Evolutionary conservation across 2,329 filamentous ascomycete genomes (phyloP).

Genomic region (Elsinoe perseae): DNA sequence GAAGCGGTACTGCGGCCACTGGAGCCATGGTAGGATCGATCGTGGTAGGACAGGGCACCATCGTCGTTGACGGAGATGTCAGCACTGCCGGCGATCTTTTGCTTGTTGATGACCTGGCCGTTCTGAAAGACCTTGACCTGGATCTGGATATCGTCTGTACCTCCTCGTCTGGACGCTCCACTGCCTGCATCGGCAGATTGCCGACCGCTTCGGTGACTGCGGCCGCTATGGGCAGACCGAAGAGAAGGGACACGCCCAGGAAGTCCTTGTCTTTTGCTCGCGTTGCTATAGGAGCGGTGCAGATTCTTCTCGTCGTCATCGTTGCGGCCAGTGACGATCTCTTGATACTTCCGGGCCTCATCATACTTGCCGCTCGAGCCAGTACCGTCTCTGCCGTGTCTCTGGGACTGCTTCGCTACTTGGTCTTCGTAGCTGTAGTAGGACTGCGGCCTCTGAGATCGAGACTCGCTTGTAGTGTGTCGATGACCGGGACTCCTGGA

Average conservation of each 20-base stretch:
- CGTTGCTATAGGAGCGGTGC: conserved; percentile 3
- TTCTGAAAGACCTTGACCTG: conserved; percentile 3
- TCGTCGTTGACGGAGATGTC: conserved; percentile 7
- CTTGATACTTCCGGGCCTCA: conserved; percentile 5
- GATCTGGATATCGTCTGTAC: conserved; percentile 1
- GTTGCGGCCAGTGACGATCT: background rate
- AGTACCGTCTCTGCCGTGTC: background rate
- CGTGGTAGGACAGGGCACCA: background rate
- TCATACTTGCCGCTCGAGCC: background rate
- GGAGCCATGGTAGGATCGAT: background rate
- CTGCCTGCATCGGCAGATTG: background rate
- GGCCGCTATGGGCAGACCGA: conserved; percentile 1
- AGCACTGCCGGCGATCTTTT: background rate
- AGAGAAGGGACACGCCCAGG: background rate
- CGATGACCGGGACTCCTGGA: conserved; percentile 11
- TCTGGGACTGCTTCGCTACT: background rate
- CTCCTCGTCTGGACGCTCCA: background rate
- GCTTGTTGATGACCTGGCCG: conserved; percentile 8
- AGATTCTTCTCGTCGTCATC: conserved; percentile 6
- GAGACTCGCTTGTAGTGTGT: background rate
- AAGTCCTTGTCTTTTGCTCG: background rate
- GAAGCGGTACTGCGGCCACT: conserved; percentile 3
- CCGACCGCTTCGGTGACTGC: conserved; percentile 5
- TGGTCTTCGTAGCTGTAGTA: conserved; percentile 9
- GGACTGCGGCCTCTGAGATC: background rate